Evolutionary conservation across 2,329 filamentous ascomycete genomes (phyloP).

Genomic region (Dichotomopilus funicola): DNA sequence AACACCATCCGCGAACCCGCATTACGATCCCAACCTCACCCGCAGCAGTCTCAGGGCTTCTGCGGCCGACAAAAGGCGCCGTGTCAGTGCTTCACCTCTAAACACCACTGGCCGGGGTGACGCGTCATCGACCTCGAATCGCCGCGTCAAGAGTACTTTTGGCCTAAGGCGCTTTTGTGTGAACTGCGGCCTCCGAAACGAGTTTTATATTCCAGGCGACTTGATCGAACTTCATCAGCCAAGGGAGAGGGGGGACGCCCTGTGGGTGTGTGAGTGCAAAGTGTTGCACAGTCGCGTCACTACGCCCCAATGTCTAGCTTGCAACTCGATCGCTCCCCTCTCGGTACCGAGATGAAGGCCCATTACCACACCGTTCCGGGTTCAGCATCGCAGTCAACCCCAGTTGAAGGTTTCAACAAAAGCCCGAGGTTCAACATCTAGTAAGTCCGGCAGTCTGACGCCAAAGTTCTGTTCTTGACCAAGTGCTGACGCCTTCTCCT

Average conservation of each 20-base stretch:
- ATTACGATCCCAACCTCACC: slow-evolving; percentile 22
- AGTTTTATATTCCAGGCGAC: slow-evolving; percentile 17
- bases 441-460: too few relatives aligned
- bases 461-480: too few relatives aligned
- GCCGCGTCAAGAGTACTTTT: slow-evolving; percentile 14
- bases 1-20: slow-evolving; percentile 15
- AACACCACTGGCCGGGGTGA: neutral
- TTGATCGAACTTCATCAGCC: slow-evolving; percentile 19
- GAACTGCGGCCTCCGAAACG: slow-evolving; percentile 19
- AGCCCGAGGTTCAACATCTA: too few relatives aligned
- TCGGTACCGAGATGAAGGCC: neutral
- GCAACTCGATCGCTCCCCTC: neutral
- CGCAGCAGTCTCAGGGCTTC: slow-evolving; percentile 14
- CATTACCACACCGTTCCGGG: too few relatives aligned
- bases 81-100: neutral
- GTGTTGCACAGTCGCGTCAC: slow-evolving; percentile 4
- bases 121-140: neutral
- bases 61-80: neutral
- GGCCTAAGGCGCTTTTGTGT: slow-evolving; percentile 21
- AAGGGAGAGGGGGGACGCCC: neutral
- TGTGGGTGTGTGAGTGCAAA: slow-evolving; percentile 20
- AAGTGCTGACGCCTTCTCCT: too few relatives aligned
- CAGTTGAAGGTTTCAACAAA: too few relatives aligned
- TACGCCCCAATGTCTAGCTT: neutral
- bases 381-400: too few relatives aligned